A percentile compares a stretch with the other conserved stretches of the same genome.
These are phyloP conservation scores for Mucor velutinosus DNA, from an alignment of 371 early-diverging fungal genomes.

Conservation along the genomic window DNA sequence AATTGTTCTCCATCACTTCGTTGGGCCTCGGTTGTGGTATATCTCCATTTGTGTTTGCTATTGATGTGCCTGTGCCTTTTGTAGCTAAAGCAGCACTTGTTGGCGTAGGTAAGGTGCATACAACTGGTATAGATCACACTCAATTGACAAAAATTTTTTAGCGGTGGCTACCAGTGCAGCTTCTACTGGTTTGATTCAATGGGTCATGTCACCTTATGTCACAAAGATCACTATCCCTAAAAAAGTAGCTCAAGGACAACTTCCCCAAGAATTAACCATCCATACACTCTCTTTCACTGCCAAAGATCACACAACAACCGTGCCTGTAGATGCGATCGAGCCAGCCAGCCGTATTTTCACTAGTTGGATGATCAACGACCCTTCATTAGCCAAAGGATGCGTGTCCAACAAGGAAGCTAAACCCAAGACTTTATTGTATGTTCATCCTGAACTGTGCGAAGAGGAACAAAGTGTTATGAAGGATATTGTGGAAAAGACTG, in stretches of 20 bases:
- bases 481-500: slow-evolving; percentile 41
- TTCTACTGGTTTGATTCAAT: slow-evolving; percentile 62
- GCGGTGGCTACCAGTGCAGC: slow-evolving; percentile 65
- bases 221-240: slow-evolving; percentile 53
- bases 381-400: slow-evolving; percentile 33
- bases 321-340: slow-evolving; percentile 50
- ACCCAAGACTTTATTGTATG: slow-evolving; percentile 55
- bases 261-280: slow-evolving; percentile 33
- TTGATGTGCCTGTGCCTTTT: slow-evolving; percentile 64
- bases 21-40: slow-evolving; percentile 58
- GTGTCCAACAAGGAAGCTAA: slow-evolving; percentile 45
- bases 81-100: slow-evolving; percentile 62
- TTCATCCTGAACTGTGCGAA: slow-evolving; percentile 59
- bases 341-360: slow-evolving; percentile 65
- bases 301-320: slow-evolving; percentile 53
- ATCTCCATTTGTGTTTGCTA: slow-evolving; percentile 61
- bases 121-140: too few relatives aligned
- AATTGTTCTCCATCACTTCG: slow-evolving; percentile 64
- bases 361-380: slow-evolving; percentile 50
- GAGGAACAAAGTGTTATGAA: slow-evolving; percentile 46
- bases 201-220: slow-evolving; percentile 69
- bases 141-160: slow-evolving; percentile 1
- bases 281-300: slow-evolving; percentile 41
- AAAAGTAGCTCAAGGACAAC: not conserved
- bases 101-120: slow-evolving; percentile 45